Percentiles rank a stretch among this genome's conserved stretches.
Evolutionary conservation across 2,329 filamentous ascomycete genomes (phyloP).

Genomic region (Apiospora koreana): DNA sequence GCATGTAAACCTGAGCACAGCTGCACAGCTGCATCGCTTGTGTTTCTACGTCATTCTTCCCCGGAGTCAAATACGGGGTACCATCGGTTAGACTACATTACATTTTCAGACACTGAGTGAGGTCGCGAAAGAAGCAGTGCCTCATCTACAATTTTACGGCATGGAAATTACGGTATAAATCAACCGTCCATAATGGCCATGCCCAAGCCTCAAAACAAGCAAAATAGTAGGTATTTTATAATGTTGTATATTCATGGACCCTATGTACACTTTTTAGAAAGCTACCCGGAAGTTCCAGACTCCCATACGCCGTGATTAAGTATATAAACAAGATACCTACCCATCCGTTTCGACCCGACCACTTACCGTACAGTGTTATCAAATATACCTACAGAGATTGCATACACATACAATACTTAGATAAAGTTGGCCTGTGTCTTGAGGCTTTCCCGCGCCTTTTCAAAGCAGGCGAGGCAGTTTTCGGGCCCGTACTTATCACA

Average conservation of each 20-base stretch:
- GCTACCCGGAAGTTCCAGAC: background rate
- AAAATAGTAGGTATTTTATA: background rate
- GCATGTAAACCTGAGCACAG: background rate
- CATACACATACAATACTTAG: background rate
- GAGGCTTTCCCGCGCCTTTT: background rate
- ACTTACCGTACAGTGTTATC: background rate
- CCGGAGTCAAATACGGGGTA: background rate
- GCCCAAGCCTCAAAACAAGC: background rate
- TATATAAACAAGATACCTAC: background rate
- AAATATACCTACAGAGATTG: too few relatives aligned
- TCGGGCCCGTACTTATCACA: background rate
- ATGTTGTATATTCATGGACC: background rate
- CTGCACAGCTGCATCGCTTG: constrained; percentile 11
- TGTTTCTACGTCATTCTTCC: background rate
- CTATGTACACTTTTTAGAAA: background rate
- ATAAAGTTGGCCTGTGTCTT: background rate
- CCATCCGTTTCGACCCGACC: background rate
- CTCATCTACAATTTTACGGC: background rate
- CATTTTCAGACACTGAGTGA: background rate
- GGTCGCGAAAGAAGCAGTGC: background rate
- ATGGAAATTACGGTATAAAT: background rate
- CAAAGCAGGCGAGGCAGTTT: constrained; percentile 9
- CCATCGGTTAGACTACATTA: background rate
- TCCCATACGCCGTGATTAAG: background rate
- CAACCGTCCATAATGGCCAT: background rate